Percentiles rank a stretch among this genome's conserved stretches.
Conservation (phyloP, 2,329 filamentous ascomycete genomes). For the Tolypocladium sp. region DNA sequence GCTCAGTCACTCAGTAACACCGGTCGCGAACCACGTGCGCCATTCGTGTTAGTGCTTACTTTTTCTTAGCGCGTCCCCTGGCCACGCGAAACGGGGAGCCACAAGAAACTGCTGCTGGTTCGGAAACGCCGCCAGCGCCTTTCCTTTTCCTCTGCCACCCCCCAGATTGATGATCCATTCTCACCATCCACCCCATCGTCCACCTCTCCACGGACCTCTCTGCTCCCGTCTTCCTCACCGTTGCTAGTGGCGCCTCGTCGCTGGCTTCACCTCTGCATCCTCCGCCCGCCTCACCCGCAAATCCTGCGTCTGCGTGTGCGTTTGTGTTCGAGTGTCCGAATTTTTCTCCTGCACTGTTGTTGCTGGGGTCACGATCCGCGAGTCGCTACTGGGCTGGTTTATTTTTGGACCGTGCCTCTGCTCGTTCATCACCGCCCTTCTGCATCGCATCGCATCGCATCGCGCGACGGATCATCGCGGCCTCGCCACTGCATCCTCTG, state of each 20-base stretch:
- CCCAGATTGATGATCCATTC: background rate
- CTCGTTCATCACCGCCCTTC: background rate
- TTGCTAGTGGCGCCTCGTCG: background rate
- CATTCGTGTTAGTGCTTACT: background rate
- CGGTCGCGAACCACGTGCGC: too few relatives aligned
- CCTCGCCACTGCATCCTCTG: background rate
- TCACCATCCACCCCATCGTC: too few relatives aligned
- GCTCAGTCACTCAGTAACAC: background rate
- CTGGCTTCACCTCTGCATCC: background rate
- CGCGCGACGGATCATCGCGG: background rate
- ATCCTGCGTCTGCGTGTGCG: background rate
- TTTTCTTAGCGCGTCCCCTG: background rate
- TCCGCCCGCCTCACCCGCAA: background rate
- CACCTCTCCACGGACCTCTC: background rate
- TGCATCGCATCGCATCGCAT: background rate
- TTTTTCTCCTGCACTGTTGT: background rate
- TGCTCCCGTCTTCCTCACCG: background rate
- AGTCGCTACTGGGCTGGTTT: background rate
- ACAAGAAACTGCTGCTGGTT: background rate
- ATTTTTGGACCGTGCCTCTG: background rate
- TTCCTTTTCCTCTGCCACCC: background rate
- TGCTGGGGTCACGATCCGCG: background rate
- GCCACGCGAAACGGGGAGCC: background rate
- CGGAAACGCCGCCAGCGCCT: background rate
- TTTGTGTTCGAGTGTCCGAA: background rate